Percentiles rank a stretch among this genome's conserved stretches.
Conservation (phyloP, 768 basidiomycete species). For the Kwoniella sp. region DNA sequence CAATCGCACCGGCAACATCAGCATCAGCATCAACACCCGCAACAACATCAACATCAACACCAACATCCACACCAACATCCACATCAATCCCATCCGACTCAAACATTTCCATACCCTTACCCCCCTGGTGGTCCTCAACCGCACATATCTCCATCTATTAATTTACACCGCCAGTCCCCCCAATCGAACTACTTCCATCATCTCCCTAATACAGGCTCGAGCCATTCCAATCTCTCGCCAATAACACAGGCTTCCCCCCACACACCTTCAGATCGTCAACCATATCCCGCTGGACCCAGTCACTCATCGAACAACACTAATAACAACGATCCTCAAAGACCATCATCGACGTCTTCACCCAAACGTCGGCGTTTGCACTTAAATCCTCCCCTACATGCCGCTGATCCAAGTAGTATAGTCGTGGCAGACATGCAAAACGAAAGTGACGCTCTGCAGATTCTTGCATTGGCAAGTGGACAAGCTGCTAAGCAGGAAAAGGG, state of each 20-base stretch:
- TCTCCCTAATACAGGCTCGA: constrained; percentile 3
- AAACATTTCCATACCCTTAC: constrained; percentile 21
- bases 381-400: constrained; percentile 40
- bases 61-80: not conserved
- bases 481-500: constrained; percentile 12
- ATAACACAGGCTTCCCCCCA: constrained; percentile 11
- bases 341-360: constrained; percentile 28
- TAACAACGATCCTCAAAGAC: constrained; percentile 1
- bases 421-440: constrained; percentile 55
- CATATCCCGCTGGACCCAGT: not conserved
- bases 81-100: not conserved
- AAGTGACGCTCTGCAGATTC: constrained; percentile 52
- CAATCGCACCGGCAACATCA: not conserved
- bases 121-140: constrained; percentile 5
- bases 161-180: constrained; percentile 2
- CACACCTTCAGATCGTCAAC: constrained; percentile 2
- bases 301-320: not conserved
- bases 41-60: not conserved
- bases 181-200: constrained; percentile 7
- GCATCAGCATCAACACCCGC: not conserved
- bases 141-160: not conserved
- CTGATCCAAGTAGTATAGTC: constrained; percentile 52
- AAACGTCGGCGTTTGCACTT: constrained; percentile 45
- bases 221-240: constrained; percentile 7
- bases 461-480: constrained; percentile 46